phyloP scores from a whole-genome alignment of 2,329 filamentous ascomycete species.

The Cytospora piceae region DNA sequence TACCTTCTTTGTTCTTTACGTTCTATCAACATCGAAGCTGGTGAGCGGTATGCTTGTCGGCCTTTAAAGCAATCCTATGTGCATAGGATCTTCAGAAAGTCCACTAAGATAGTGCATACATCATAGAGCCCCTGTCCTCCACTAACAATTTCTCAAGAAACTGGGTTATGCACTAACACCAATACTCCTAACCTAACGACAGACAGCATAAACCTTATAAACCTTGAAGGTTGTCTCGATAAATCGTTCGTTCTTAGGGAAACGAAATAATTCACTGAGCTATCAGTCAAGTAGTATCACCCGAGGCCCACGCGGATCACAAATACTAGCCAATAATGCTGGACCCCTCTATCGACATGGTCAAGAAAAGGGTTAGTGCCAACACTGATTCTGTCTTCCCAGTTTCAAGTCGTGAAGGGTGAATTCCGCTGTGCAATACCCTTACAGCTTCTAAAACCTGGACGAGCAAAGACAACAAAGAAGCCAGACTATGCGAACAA shows the following conservation, averaged over 20 bases:
- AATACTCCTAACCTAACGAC: neutral
- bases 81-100: neutral
- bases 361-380: too few species aligned
- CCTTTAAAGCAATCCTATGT: neutral
- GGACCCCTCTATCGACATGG: too few species aligned
- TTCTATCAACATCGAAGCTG: neutral
- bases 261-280: too few species aligned
- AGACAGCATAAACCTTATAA: too few species aligned
- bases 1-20: too few species aligned
- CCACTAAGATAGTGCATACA: constrained; percentile 2
- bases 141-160: neutral
- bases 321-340: too few species aligned
- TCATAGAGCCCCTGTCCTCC: neutral
- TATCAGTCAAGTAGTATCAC: too few species aligned
- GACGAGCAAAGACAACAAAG: neutral
- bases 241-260: neutral
- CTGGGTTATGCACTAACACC: neutral
- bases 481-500: neutral
- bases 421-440: too few species aligned
- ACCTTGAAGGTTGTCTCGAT: neutral
- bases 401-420: too few species aligned
- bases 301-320: too few species aligned
- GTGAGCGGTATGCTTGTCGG: neutral
- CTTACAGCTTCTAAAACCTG: too few species aligned
- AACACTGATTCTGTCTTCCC: too few species aligned